Percentiles rank a stretch among this genome's conserved stretches.
phyloP scores from a whole-genome alignment of 805 yeast genomes.

The Candida palmyrensis region DNA sequence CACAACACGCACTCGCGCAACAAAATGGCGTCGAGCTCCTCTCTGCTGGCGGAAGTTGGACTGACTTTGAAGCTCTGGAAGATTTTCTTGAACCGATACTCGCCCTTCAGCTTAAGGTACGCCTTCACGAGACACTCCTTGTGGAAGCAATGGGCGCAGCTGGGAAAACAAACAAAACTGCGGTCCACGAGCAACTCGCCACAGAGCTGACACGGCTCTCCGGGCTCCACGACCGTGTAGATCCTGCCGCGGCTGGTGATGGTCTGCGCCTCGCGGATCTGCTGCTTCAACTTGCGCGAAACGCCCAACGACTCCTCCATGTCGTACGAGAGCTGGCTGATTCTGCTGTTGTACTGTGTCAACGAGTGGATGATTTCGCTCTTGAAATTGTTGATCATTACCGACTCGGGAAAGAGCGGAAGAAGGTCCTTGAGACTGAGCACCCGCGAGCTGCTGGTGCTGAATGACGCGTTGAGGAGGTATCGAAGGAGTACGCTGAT shows the following conservation, averaged over 20 bases:
- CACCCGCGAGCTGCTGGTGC: slow-evolving; percentile 19
- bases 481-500: slow-evolving; percentile 25
- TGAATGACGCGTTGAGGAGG: slow-evolving; percentile 25
- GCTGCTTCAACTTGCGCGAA: slow-evolving; percentile 51
- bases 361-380: slow-evolving; percentile 79
- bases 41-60: slow-evolving; percentile 32
- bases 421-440: slow-evolving; percentile 74
- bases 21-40: slow-evolving; percentile 56
- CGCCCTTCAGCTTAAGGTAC: slow-evolving; percentile 54
- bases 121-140: slow-evolving; percentile 74
- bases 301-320: slow-evolving; percentile 70
- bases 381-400: slow-evolving; percentile 76
- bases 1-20: slow-evolving; percentile 70
- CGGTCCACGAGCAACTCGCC: slow-evolving; percentile 62
- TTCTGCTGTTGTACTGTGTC: slow-evolving; percentile 62
- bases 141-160: slow-evolving; percentile 84
- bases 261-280: slow-evolving; percentile 45
- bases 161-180: slow-evolving; percentile 75
- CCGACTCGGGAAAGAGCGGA: slow-evolving; percentile 79
- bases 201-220: slow-evolving; percentile 76
- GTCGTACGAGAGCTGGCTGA: slow-evolving; percentile 62
- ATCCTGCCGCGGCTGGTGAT: slow-evolving; percentile 30
- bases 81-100: slow-evolving; percentile 59
- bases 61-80: slow-evolving; percentile 50
- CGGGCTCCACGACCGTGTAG: slow-evolving; percentile 70